Evolutionary conservation across 176 grass and related monocot genomes (phyloP), one percentile per base, ranked within the genome.

Genomic region (Neostapfia colusana): DNA sequence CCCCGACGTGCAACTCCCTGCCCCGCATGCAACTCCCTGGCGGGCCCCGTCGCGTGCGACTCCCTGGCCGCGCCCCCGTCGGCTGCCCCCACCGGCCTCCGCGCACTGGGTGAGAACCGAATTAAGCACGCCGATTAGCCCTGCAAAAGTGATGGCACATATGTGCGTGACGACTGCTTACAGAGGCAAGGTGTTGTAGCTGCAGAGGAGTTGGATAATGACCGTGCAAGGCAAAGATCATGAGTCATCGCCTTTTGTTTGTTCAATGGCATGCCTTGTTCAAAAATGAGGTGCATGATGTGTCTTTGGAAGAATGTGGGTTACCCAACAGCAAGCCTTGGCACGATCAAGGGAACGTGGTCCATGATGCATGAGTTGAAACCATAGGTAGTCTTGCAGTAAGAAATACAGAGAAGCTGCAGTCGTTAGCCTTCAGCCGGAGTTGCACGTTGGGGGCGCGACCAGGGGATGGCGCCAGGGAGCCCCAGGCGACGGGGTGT

Each of bases 301-400:
- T 5, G 2, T 38, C 44, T 70, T 15, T 27, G 56, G 44, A 72
- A 36, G 2, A 45, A 46, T 64, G 61, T 23, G 23, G 49, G 74
- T 21, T 80, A 97, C 95, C 89, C 91, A 41, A 98, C 72, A 43
- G 90, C 58, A 15, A 97, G 95, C 78, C 95, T 88, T 20, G 95
- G 84, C 43, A 92, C 46, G 68, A 98, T 90, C 58, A 91, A 94
- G 25, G 40, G 62, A 76, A 84, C 82, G 17, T 92, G 81, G 8
- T 81, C 95, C 95, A 98, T 92, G 76, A 98, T 94, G 82, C 95
- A 98, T 14, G 95, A 92, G 75, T 88, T 48, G 75, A 98, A 92
- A 17, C 95, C 95, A 41, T 86, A 94, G 38, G 91, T 90, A n/a
- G 87, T 90, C 91, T 90, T 86, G 69, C 38, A 76, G 71, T 76